Evolutionary conservation across 805 yeast genomes (phyloP), one percentile per base, ranked within the genome.

Genomic region (Wickerhamomyces hampshirensis): DNA sequence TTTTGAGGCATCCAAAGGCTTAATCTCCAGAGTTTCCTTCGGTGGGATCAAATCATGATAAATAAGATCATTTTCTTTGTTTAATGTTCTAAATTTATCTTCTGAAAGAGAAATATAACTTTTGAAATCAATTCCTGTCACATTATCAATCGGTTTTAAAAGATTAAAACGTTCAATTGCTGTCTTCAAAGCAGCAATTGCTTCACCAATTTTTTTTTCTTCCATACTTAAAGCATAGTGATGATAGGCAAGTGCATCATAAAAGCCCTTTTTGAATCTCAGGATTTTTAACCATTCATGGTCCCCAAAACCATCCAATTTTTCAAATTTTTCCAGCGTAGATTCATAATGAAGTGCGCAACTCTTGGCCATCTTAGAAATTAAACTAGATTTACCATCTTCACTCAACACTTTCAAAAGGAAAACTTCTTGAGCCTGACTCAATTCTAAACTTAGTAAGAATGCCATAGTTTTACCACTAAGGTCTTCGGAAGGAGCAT

Each of bases 361-460:
- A 2, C 87, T 68, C 34, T 71, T 61, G n/a, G 93, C 77, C 35
- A 91, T 68, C 58, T 77, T 86, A 14, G 95, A 67, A n/a, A 84
- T 70, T 54, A 91, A 65, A 0, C 70, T 73, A 6, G 72, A 55
- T 6, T 59, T 48, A 36, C 70, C 73, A 37, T 70, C 75, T 7
- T 66, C 69, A 38, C 63, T 68, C 14, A 65, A 28, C 26, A 86
- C 74, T 45, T 77, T 81, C 50, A 80, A 56, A 3, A 82, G 61
- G 55, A 91, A 89, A 6, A 83, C 71, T 47, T 93, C 96, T 55
- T 89, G 96, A 3, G 93, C 86, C 57, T 91, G 96, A 0, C 94
- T 93, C 37, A 87, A 64, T 75, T 82, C 77, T 37, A 89, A 57
- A 44, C 71, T 71, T 12, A 69, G 56, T 34, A 91, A 67, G 24